A percentile compares a stretch with the other conserved stretches of the same genome.
phyloP scores from a whole-genome alignment of 2,329 filamentous ascomycete species.

The Lachnellula cervina region DNA sequence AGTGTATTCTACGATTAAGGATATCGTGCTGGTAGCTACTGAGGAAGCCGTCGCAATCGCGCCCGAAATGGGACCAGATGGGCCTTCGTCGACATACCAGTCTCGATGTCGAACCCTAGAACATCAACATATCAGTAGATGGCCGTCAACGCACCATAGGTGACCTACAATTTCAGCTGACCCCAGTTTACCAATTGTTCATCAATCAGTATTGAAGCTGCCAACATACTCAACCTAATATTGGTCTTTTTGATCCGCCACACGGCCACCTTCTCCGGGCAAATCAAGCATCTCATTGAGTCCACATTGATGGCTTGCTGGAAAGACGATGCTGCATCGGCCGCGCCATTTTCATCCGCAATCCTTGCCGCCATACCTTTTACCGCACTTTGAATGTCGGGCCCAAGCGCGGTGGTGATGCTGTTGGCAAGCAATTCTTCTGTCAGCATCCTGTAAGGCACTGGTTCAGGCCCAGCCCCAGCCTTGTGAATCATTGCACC shows the following conservation, averaged over 20 bases:
- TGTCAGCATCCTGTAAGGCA: slow-evolving; percentile 64
- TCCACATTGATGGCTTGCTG: slow-evolving; percentile 54
- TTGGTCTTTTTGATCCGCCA: slow-evolving; percentile 44
- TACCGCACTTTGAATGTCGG: slow-evolving; percentile 54
- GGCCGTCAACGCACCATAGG: background rate
- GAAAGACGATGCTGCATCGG: slow-evolving; percentile 53
- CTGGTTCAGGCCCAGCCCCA: slow-evolving; percentile 59
- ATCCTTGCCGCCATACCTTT: slow-evolving; percentile 57
- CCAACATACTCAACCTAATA: slow-evolving; percentile 57
- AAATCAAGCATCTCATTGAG: slow-evolving; percentile 55
- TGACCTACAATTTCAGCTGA: slow-evolving; percentile 20
- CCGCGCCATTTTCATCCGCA: slow-evolving; percentile 55
- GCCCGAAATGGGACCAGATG: slow-evolving; percentile 15
- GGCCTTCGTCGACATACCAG: slow-evolving; percentile 27
- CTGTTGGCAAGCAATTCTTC: slow-evolving; percentile 61
- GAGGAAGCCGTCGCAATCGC: slow-evolving; percentile 17
- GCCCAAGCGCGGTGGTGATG: slow-evolving; percentile 60
- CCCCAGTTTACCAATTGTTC: slow-evolving; percentile 32
- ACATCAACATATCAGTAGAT: background rate
- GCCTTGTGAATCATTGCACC: slow-evolving; percentile 61
- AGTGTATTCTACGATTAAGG: slow-evolving; percentile 12
- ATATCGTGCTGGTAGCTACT: slow-evolving; percentile 9
- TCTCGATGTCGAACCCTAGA: slow-evolving; percentile 19
- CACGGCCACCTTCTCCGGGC: slow-evolving; percentile 43
- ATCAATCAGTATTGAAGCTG: slow-evolving; percentile 58